Base-by-base conservation (phyloP, 768 basidiomycete species). In the Phallus indusiatus region DNA sequence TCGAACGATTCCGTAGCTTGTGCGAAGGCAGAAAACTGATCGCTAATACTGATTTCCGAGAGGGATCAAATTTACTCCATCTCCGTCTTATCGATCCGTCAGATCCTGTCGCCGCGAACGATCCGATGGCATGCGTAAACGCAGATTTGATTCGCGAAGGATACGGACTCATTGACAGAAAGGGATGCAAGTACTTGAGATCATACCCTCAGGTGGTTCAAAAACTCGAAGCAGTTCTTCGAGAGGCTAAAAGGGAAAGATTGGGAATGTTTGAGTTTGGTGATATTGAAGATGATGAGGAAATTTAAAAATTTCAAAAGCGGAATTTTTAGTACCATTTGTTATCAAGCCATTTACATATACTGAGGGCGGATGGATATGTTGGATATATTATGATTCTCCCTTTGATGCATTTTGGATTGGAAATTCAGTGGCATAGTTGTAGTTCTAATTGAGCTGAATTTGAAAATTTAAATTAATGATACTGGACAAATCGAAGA, bases 1-100 rank as follows among this genome's bases (percentile, higher is more conserved):
- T 93, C 52, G 86, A 90, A 53, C 85, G 90, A 53, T 97, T 97
- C 84, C 83, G 86, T 22, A 71, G 79, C 16, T 75, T 94, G 18
- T 90, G 88, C 64, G 93, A 94, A 72, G 92, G 91, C n/a, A 86
- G 93, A 55, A 94, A 94, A 67, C 79, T 98, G n/a, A 76, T 98
- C 53, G 96, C 94, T n/a, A 97, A 94, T 73, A 76, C 94, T 60
- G 96, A 99, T 70, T 81, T 86, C 67, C 84, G 77, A 66, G 95
- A 96, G 66, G 86, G 88, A 22, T 64, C 78, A 20, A 42, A n/a
- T 42, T 66, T 85, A 1, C 75, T 94, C 28, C 93, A 96, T 71
- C 81, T 99, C 56, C 88, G 95, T 52, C 82, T 99, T 36, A 95
- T 96, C 62, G 94, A 98, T 68, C 90, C 95, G 0, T 69, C 77